Percentiles rank a stretch among this genome's conserved stretches.
Evolutionary conservation across 257 asterid species (phyloP).

Genomic region (Nicotiana obtusifolia): DNA sequence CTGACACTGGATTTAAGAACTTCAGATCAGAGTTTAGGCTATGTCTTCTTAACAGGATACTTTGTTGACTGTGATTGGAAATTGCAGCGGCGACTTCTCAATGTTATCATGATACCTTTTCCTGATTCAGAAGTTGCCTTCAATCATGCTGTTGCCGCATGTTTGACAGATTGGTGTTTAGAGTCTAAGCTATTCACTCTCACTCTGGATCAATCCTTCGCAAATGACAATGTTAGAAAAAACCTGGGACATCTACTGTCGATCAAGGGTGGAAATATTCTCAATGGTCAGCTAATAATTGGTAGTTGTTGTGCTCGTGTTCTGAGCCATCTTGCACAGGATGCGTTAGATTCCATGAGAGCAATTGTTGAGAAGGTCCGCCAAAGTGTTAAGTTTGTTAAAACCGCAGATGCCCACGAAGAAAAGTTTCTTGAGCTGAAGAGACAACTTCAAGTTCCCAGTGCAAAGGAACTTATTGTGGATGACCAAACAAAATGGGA

Average conservation of each 20-base stretch:
- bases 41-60: conserved; percentile 58
- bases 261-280: conserved; percentile 35
- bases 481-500: conserved; percentile 74
- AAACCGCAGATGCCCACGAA: conserved; percentile 42
- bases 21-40: conserved; percentile 48
- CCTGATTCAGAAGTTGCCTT: conserved; percentile 64
- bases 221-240: conserved; percentile 31
- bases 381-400: conserved; percentile 60
- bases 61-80: conserved; percentile 73
- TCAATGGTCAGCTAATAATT: conserved; percentile 63
- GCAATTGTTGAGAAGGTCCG: conserved; percentile 55
- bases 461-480: conserved; percentile 43
- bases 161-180: conserved; percentile 64
- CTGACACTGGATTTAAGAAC: conserved; percentile 62
- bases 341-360: conserved; percentile 38
- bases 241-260: conserved; percentile 51
- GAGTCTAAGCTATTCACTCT: conserved; percentile 49
- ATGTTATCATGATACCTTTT: conserved; percentile 34
- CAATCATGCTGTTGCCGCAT: conserved; percentile 42
- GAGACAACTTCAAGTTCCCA: conserved; percentile 80
- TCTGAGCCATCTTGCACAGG: conserved; percentile 56
- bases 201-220: conserved; percentile 37
- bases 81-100: conserved; percentile 54
- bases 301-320: conserved; percentile 59
- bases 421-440: conserved; percentile 47